Evolutionary conservation across 2,329 filamentous ascomycete genomes (phyloP), one percentile per base, ranked within the genome.

Genomic region (Claviceps sp.): DNA sequence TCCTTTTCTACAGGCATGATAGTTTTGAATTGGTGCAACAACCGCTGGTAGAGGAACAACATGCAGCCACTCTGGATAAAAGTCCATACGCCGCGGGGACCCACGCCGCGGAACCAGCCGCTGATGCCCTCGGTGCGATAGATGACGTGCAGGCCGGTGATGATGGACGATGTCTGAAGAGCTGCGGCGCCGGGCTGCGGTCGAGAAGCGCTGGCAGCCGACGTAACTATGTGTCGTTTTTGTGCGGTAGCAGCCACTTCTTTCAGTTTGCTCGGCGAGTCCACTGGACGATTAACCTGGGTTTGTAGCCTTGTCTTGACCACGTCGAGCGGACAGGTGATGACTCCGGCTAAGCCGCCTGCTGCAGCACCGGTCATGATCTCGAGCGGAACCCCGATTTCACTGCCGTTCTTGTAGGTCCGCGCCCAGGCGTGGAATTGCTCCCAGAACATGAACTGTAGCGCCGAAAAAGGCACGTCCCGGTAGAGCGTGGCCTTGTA

Each of bases 401-500:
- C 88, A 53, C 84, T 79, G 56, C 83, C 85, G 37, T 85, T 81
- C 63, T 86, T 83, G 76, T 85, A 94, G 50, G 81, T 68, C 62
- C 85, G 85, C 1, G 93, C 90, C 76, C 88, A 79, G 46, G 76
- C 81, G 61, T 90, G 87, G 64, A 90, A 90, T 67, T 97, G 88
- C 68, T 98, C 93, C 73, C 95, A 98, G 65, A 98, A 96, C 62
- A 94, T 91, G 68, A 98, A 97, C 64, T 98, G 93, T 11, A 98
- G 72, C 0, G 93, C 93, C 0, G 91, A 97, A 65, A 96, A 98
- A 1, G 93, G 93, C 22, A 98, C 76, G 62, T 98, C 93, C 54
- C 93, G 85, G 70, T 87, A 93, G 3, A 98, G 80, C 0, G 93
- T 98, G 11, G 93, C 93, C 66, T 93, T 93, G 72, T 94, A 98